These are phyloP conservation scores for Eucalyptus melliodora DNA, from an alignment of 345 rosid species.

Conservation along the genomic window DNA sequence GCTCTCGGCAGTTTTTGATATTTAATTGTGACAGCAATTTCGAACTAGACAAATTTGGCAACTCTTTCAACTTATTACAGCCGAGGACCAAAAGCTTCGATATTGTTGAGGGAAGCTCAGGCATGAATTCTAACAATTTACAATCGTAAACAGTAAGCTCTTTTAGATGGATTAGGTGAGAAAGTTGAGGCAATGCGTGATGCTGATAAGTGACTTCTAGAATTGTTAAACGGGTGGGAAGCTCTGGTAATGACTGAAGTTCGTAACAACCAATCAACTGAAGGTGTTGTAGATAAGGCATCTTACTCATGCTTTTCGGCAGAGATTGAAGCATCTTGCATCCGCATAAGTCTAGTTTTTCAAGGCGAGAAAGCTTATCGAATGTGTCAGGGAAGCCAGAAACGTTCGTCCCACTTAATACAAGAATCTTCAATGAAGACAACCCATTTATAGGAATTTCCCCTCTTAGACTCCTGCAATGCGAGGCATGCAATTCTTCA, in stretches of 20 bases:
- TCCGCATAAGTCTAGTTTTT: not conserved
- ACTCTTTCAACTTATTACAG: not conserved
- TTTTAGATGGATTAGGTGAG: not conserved
- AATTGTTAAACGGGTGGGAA: rapidly evolving
- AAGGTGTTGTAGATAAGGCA: not conserved
- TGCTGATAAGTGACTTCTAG: not conserved
- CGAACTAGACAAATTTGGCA: not conserved
- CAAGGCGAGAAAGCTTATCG: not conserved
- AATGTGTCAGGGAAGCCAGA: not conserved
- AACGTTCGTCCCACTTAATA: not conserved
- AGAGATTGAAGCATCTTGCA: not conserved
- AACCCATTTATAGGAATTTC: not conserved
- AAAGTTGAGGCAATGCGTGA: not conserved
- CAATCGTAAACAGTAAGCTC: not conserved
- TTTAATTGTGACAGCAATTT: not conserved
- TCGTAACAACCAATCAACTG: not conserved
- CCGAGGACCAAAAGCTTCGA: not conserved
- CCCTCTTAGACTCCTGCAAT: not conserved
- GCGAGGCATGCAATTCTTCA: not conserved
- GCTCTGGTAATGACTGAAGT: not conserved
- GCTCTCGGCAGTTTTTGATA: not conserved
- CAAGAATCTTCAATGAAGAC: not conserved
- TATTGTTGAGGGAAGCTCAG: not conserved
- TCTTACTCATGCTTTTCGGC: not conserved
- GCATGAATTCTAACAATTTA: not conserved